Percentiles rank a stretch among this genome's conserved stretches.
These are phyloP conservation scores for Epicoccum sorghinum DNA, from an alignment of 2,329 filamentous ascomycete genomes.

Conservation along the genomic window DNA sequence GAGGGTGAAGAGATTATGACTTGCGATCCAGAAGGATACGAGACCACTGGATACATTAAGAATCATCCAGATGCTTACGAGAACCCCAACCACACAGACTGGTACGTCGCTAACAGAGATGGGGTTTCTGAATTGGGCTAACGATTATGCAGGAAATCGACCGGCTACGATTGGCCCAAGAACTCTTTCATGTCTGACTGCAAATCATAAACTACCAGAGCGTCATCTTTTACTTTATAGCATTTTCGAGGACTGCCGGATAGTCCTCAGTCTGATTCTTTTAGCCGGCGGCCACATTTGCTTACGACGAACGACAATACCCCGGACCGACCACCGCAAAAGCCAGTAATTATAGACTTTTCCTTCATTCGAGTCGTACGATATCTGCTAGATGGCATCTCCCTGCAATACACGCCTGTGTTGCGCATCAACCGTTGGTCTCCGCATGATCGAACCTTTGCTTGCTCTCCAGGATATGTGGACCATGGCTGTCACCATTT, in stretches of 20 bases:
- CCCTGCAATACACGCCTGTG: conserved; percentile 30
- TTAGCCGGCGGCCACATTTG: conserved; percentile 33
- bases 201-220: conserved; percentile 26
- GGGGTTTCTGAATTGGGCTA: conserved; percentile 7
- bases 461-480: conserved; percentile 6
- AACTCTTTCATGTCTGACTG: conserved; percentile 68
- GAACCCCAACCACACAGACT: conserved; percentile 68
- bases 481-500: neutral
- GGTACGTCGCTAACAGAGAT: conserved; percentile 52
- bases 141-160: conserved; percentile 48
- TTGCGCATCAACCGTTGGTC: conserved; percentile 22
- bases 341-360: conserved; percentile 41
- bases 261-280: conserved; percentile 19
- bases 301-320: conserved; percentile 39
- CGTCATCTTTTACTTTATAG: conserved; percentile 2
- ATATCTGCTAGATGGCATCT: conserved; percentile 23
- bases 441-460: conserved; percentile 26
- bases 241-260: conserved; percentile 25
- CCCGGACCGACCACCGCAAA: conserved; percentile 32
- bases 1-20: conserved; percentile 63
- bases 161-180: conserved; percentile 64
- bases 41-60: conserved; percentile 70
- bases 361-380: conserved; percentile 16
- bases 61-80: conserved; percentile 66
- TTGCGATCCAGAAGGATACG: conserved; percentile 71